Conservation (phyloP, 768 basidiomycete genomes). For the Auricularia sp. region DNA sequence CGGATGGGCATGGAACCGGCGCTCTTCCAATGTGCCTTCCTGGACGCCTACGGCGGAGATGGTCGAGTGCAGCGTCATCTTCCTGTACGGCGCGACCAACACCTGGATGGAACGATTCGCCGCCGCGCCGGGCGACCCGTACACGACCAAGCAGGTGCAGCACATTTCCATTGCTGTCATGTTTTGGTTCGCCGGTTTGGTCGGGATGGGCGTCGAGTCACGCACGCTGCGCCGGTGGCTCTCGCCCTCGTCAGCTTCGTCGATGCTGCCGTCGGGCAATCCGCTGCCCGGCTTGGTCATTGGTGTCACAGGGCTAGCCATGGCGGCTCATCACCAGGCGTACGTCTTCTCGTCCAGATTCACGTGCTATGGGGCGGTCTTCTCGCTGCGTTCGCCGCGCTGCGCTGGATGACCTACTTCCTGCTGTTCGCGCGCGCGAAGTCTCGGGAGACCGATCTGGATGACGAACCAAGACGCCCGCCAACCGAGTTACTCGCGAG, state of each 20-base stretch:
- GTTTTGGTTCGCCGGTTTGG: constrained; percentile 89
- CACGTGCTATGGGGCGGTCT: constrained; percentile 88
- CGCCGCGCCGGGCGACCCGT: constrained; percentile 68
- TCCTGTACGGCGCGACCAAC: constrained; percentile 81
- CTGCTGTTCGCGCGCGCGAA: constrained; percentile 68
- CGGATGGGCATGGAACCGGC: constrained; percentile 93
- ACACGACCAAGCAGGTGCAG: constrained; percentile 84
- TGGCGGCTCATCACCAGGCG: constrained; percentile 84
- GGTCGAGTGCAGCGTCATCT: constrained; percentile 71
- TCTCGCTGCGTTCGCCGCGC: constrained; percentile 63
- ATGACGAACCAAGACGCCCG: constrained; percentile 81
- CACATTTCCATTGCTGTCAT: constrained; percentile 93
- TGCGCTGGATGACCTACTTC: constrained; percentile 86
- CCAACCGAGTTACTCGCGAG: constrained; percentile 87
- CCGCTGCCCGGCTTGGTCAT: constrained; percentile 90
- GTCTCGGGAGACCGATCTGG: constrained; percentile 47
- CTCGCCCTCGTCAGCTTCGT: constrained; percentile 17
- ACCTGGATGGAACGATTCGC: constrained; percentile 98
- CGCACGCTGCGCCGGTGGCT: constrained; percentile 64
- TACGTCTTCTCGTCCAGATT: constrained; percentile 91
- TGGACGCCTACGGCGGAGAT: constrained; percentile 44
- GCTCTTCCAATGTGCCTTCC: constrained; percentile 33
- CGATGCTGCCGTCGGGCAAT: constrained; percentile 74
- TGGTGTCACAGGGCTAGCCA: constrained; percentile 86
- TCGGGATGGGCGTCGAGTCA: constrained; percentile 87